phyloP scores from a whole-genome alignment of 345 rosid species.

The Populus nigra region DNA sequence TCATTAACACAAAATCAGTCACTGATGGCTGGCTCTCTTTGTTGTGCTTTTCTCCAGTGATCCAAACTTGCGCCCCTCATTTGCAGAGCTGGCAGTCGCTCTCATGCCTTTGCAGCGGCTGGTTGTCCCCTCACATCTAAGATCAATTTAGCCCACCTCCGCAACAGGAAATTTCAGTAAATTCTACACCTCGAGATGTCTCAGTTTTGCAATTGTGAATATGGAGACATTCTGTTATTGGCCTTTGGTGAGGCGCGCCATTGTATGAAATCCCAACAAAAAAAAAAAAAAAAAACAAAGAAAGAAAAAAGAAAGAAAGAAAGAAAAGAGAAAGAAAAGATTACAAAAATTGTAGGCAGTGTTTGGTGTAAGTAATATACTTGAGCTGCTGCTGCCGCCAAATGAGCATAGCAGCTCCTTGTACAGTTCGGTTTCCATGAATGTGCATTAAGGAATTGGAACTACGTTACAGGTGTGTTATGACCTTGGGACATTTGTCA shows the following conservation, averaged over 20 bases:
- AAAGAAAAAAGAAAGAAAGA: background rate
- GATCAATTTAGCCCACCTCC: conserved; percentile 52
- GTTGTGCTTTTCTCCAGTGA: conserved; percentile 49
- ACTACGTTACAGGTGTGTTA: conserved; percentile 13
- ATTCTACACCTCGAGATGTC: conserved; percentile 51
- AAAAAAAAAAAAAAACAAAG: background rate
- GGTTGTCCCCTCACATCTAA: conserved; percentile 43
- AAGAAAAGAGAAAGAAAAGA: background rate
- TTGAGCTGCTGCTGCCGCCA: conserved; percentile 9
- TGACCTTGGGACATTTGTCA: background rate
- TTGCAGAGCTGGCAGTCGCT: conserved; percentile 67
- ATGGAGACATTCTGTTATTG: conserved; percentile 20
- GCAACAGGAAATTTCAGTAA: conserved; percentile 55
- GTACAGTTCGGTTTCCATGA: conserved; percentile 33
- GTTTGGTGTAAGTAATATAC: conserved; percentile 12
- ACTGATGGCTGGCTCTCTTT: background rate
- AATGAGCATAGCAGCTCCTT: conserved; percentile 18
- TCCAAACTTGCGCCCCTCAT: conserved; percentile 87
- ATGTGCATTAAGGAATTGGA: background rate
- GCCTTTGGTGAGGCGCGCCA: conserved; percentile 8
- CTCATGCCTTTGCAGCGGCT: conserved; percentile 84
- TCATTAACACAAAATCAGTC: background rate
- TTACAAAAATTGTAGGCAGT: background rate
- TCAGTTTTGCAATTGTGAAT: conserved; percentile 40
- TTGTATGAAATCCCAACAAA: conserved; percentile 11